These are phyloP conservation scores for Gynandropsis gynandra DNA, from an alignment of 345 rosid species.

Conservation along the genomic window DNA sequence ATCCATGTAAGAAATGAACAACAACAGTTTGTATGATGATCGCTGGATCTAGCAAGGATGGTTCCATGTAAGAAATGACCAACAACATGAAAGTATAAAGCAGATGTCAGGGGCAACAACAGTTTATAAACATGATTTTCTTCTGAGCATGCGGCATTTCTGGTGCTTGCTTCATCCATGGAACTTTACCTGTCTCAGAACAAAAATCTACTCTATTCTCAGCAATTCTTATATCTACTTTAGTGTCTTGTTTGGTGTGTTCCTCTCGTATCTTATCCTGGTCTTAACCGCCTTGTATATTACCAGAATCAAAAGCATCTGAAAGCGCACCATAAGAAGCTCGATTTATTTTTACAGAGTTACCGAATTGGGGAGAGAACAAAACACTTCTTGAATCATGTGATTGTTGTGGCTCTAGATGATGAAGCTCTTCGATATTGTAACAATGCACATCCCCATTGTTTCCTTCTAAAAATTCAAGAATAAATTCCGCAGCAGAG, in stretches of 20 bases:
- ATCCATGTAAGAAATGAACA: too few relatives aligned
- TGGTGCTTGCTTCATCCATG: conserved; percentile 20
- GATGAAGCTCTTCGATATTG: conserved; percentile 33
- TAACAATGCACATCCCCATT: conserved; percentile 29
- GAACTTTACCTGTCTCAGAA: conserved; percentile 40
- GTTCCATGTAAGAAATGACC: too few relatives aligned
- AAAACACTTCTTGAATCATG: conserved; percentile 33
- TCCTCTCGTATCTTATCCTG: conserved; percentile 36
- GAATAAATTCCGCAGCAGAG: not conserved
- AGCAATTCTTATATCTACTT: conserved; percentile 29
- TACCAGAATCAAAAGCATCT: conserved; percentile 43
- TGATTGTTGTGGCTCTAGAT: conserved; percentile 40
- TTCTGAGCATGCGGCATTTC: conserved; percentile 24
- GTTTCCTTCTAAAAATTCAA: conserved; percentile 26
- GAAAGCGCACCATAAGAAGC: conserved; percentile 20
- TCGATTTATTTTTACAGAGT: conserved; percentile 51
- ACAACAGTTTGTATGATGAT: too few relatives aligned
- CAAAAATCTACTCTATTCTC: conserved; percentile 37
- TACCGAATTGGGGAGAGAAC: conserved; percentile 36
- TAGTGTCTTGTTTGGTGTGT: conserved; percentile 32
- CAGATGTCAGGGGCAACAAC: too few relatives aligned
- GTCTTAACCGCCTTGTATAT: conserved; percentile 36
- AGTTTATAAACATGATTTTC: too few relatives aligned
- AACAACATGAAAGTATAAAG: too few relatives aligned
- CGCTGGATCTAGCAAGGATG: too few relatives aligned